These are phyloP conservation scores for Kazachstania kunashirensis DNA, from an alignment of 805 yeast species.

Conservation along the genomic window DNA sequence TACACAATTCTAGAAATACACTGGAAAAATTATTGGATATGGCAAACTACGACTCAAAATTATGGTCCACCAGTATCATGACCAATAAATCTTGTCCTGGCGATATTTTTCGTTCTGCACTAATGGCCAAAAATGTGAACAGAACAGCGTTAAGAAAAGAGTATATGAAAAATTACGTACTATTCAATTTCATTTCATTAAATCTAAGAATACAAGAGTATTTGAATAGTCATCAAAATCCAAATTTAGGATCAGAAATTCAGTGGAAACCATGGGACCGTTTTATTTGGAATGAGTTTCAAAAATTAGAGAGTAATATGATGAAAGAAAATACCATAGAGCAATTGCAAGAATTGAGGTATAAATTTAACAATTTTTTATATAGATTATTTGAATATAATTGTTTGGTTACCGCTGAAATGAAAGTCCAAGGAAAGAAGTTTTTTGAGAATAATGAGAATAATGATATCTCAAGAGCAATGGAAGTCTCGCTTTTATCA, in stretches of 20 bases:
- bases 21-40: conserved; percentile 6
- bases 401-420: conserved; percentile 12
- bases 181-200: conserved; percentile 14
- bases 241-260: neutral
- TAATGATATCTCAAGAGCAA: conserved; percentile 5
- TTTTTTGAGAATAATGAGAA: conserved; percentile 3
- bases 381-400: conserved; percentile 11
- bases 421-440: conserved; percentile 8
- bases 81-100: conserved; percentile 15
- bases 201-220: conserved; percentile 3
- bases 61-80: conserved; percentile 11
- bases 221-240: neutral
- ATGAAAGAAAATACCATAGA: conserved; percentile 6
- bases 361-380: conserved; percentile 15
- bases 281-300: conserved; percentile 12
- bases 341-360: conserved; percentile 10
- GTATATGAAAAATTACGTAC: conserved; percentile 14
- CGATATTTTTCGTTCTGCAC: conserved; percentile 17
- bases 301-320: conserved; percentile 6
- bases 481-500: conserved; percentile 8
- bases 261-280: conserved; percentile 16
- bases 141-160: conserved; percentile 14
- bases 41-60: conserved; percentile 3
- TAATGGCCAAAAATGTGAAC: conserved; percentile 11
- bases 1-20: neutral